These are phyloP conservation scores for Penicillium nucicola DNA, from an alignment of 495 filamentous ascomycete genomes.

Conservation along the genomic window DNA sequence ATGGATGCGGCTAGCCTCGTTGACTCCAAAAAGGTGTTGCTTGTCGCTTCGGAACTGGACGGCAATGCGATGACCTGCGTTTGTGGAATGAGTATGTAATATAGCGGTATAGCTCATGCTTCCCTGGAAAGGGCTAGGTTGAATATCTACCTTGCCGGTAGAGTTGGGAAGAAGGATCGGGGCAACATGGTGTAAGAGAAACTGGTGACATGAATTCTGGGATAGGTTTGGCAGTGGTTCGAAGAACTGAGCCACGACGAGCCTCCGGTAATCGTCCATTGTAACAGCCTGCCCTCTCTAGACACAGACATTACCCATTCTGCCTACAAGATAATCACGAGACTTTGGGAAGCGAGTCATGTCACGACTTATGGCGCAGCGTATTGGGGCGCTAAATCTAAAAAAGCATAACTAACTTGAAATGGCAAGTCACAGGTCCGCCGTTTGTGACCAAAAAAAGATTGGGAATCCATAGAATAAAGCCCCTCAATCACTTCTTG, in stretches of 20 bases:
- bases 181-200: conserved; percentile 13
- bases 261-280: conserved; percentile 13
- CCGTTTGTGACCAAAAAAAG: too few species aligned
- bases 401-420: too few species aligned
- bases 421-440: too few species aligned
- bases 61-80: conserved; percentile 7
- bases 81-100: conserved; percentile 10
- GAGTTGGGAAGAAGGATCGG: conserved; percentile 9
- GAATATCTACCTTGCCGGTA: conserved; percentile 8
- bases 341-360: too few species aligned
- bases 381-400: too few species aligned
- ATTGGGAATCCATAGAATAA: too few species aligned
- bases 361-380: too few species aligned
- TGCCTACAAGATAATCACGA: background rate
- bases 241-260: conserved; percentile 17
- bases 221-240: conserved; percentile 13
- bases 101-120: conserved; percentile 14
- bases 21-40: conserved; percentile 13
- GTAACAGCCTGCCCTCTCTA: conserved; percentile 1
- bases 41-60: conserved; percentile 11
- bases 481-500: too few species aligned
- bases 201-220: conserved; percentile 15
- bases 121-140: conserved; percentile 9
- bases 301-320: background rate
- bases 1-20: conserved; percentile 10